Conservation (phyloP, 768 basidiomycete genomes). For the Lentinula sp. region DNA sequence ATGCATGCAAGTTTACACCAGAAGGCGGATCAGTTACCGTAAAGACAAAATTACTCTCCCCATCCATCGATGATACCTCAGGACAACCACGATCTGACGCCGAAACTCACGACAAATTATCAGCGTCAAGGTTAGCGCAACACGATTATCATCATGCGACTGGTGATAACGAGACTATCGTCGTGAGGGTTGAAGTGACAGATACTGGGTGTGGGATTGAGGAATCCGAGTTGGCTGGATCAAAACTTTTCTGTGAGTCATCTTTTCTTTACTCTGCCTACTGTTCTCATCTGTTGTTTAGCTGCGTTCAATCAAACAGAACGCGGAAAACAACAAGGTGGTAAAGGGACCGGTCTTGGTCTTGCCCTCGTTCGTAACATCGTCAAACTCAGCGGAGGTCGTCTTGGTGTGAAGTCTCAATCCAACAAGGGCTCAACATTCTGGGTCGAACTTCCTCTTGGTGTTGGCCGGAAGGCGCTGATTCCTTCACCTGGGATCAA, state of each 20-base stretch:
- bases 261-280: not conserved
- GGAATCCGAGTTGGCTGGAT: conserved; percentile 51
- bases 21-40: conserved; percentile 53
- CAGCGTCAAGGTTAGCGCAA: not conserved
- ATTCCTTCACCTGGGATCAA: conserved; percentile 1
- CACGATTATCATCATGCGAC: conserved; percentile 16
- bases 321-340: conserved; percentile 4
- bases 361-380: conserved; percentile 52
- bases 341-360: conserved; percentile 41
- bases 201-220: conserved; percentile 63
- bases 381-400: conserved; percentile 49
- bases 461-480: conserved; percentile 17
- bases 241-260: conserved; percentile 50
- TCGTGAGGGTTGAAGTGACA: conserved; percentile 64
- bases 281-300: conserved; percentile 11
- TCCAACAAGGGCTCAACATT: conserved; percentile 62
- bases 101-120: not conserved
- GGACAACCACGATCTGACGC: not conserved
- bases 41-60: conserved; percentile 45
- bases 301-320: conserved; percentile 15
- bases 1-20: conserved; percentile 60
- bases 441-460: conserved; percentile 62
- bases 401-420: conserved; percentile 42
- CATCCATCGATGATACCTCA: not conserved
- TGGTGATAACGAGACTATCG: conserved; percentile 38